phyloP scores from a whole-genome alignment of 2,329 filamentous ascomycete genomes.

The Aureobasidium sp. region DNA sequence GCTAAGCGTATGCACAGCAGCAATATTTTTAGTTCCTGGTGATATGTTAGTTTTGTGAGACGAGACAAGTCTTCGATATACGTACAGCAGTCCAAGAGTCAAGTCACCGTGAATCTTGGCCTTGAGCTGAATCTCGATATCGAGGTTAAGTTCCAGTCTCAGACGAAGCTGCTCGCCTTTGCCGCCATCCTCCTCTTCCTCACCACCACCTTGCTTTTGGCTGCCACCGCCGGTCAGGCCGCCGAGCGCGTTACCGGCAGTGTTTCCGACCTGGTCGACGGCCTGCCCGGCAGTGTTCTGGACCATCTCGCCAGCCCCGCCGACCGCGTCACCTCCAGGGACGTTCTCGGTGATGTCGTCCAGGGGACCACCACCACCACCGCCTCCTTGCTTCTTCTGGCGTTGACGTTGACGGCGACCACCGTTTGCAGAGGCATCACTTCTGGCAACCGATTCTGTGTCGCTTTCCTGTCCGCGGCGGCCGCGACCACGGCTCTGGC shows the following conservation, averaged over 20 bases:
- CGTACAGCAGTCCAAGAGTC: conserved; percentile 48
- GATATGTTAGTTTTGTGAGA: neutral
- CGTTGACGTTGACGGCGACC: conserved; percentile 50
- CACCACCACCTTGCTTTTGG: conserved; percentile 18
- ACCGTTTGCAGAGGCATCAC: conserved; percentile 44
- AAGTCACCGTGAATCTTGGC: conserved; percentile 58
- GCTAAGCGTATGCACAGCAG: neutral
- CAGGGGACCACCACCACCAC: conserved; percentile 40
- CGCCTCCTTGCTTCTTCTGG: conserved; percentile 40
- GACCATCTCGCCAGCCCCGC: conserved; percentile 48
- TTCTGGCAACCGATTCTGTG: conserved; percentile 46
- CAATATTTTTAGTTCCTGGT: conserved; percentile 13
- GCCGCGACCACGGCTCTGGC: conserved; percentile 43
- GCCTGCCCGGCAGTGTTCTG: conserved; percentile 45
- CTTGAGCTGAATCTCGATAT: conserved; percentile 56
- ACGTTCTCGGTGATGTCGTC: conserved; percentile 48
- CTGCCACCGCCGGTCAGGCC: conserved; percentile 42
- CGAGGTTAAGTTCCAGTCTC: conserved; percentile 52
- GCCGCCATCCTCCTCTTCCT: conserved; percentile 29
- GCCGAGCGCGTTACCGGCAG: conserved; percentile 38
- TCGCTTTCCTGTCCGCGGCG: conserved; percentile 39
- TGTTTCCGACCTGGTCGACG: conserved; percentile 36
- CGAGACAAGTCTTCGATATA: conserved; percentile 16
- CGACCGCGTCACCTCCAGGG: conserved; percentile 44
- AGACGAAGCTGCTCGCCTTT: conserved; percentile 47